Conservation (phyloP, 371 early-diverging fungal species). For the Syncephalis fuscata region DNA sequence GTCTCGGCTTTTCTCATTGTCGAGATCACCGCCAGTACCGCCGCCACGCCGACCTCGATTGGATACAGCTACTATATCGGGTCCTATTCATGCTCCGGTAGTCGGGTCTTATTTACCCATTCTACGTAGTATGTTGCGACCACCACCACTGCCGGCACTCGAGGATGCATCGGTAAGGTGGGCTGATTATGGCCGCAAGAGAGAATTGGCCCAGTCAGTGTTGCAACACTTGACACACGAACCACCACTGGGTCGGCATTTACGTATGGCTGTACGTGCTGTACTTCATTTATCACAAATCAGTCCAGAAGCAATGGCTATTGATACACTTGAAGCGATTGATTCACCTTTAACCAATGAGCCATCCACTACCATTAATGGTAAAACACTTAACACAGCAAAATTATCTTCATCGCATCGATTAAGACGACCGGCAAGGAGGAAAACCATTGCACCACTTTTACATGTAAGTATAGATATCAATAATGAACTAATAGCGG, state of each 20-base stretch:
- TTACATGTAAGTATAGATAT: no score
- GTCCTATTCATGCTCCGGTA: no score
- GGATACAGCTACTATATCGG: no score
- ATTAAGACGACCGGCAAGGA: no score
- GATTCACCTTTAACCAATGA: neutral
- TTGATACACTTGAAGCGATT: slow-evolving; percentile 3
- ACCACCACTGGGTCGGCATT: slow-evolving; percentile 18
- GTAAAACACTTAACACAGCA: no score
- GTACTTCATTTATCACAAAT: slow-evolving; percentile 18
- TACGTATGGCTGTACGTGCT: slow-evolving; percentile 24
- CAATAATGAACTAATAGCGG: no score
- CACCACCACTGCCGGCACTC: slow-evolving; percentile 1
- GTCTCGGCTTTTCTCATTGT: no score
- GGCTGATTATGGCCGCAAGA: slow-evolving; percentile 14
- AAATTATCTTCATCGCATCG: no score
- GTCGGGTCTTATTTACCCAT: no score
- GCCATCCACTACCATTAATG: no score
- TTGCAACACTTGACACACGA: slow-evolving; percentile 14
- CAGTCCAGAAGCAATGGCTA: slow-evolving; percentile 20
- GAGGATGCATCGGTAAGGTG: slow-evolving; percentile 14
- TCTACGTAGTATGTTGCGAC: neutral
- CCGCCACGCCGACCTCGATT: no score
- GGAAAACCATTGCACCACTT: neutral
- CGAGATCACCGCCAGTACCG: no score
- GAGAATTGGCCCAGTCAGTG: slow-evolving; percentile 14